Conservation (phyloP, 2,329 filamentous ascomycete species). For the Dothideomycetes sp. region DNA sequence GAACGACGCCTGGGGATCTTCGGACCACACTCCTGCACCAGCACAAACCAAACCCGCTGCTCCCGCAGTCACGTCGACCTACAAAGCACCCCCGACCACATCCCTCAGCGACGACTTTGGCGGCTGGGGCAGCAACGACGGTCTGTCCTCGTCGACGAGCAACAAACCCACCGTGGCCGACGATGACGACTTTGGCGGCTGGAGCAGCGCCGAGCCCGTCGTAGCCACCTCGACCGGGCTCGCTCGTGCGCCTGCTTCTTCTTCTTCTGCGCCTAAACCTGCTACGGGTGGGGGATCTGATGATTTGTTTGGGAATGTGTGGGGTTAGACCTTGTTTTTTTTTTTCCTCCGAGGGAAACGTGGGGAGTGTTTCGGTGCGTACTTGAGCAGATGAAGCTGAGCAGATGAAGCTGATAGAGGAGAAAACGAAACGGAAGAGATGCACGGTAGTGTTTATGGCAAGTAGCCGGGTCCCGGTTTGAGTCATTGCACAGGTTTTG, state of each 20-base stretch:
- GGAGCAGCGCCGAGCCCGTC: slow-evolving; percentile 54
- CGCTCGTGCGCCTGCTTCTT: slow-evolving; percentile 32
- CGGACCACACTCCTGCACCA: slow-evolving; percentile 38
- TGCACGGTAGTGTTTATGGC: too few relatives aligned
- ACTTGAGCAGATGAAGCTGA: too few relatives aligned
- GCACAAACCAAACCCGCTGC: slow-evolving; percentile 21
- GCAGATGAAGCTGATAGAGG: too few relatives aligned
- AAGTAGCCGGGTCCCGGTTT: too few relatives aligned
- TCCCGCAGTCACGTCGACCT: slow-evolving; percentile 20
- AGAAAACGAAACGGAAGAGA: too few relatives aligned
- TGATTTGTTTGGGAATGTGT: slow-evolving; percentile 92
- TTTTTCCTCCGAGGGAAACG: neutral
- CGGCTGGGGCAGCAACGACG: slow-evolving; percentile 49
- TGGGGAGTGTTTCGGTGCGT: too few relatives aligned
- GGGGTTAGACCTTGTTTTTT: slow-evolving; percentile 49
- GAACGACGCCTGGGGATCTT: slow-evolving; percentile 69
- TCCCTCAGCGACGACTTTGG: slow-evolving; percentile 46
- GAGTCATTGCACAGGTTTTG: too few relatives aligned
- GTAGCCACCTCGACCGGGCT: too few relatives aligned
- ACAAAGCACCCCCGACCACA: slow-evolving; percentile 28
- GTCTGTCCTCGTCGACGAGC: slow-evolving; percentile 9
- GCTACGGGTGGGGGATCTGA: slow-evolving; percentile 55
- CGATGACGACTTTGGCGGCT: slow-evolving; percentile 94
- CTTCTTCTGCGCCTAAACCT: slow-evolving; percentile 31
- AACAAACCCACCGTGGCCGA: slow-evolving; percentile 54